These are phyloP conservation scores for Colletotrichum cuscutae DNA, from an alignment of 2,329 filamentous ascomycete species.

Conservation along the genomic window DNA sequence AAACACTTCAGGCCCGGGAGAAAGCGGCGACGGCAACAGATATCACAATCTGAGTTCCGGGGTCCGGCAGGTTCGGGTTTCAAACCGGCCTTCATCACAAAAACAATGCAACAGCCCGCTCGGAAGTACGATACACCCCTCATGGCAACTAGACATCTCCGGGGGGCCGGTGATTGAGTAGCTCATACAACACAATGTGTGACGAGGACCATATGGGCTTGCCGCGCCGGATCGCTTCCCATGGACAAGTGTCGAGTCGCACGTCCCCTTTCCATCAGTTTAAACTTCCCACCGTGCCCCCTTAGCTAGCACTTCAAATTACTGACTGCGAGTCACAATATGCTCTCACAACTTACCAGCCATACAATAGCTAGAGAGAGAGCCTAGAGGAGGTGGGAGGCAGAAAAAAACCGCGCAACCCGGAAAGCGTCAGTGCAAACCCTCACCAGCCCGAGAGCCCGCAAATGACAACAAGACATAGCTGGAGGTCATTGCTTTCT, in stretches of 20 bases:
- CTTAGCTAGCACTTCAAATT: neutral
- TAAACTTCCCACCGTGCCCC: neutral
- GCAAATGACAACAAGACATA: constrained; percentile 13
- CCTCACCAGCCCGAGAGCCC: constrained; percentile 3
- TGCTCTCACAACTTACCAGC: neutral
- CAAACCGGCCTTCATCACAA: neutral
- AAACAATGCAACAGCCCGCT: neutral
- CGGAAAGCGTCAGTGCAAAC: constrained; percentile 11
- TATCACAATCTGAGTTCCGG: neutral
- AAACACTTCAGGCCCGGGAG: neutral
- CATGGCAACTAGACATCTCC: too few species aligned
- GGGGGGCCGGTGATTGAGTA: neutral
- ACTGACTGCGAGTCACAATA: neutral
- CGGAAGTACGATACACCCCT: too few species aligned
- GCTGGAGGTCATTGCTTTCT: neutral
- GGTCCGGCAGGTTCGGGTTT: neutral
- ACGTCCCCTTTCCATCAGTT: neutral
- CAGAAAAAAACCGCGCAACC: neutral
- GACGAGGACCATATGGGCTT: neutral
- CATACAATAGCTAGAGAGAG: too few species aligned
- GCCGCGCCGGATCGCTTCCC: neutral
- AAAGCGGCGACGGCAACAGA: neutral
- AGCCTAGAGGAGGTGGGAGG: neutral
- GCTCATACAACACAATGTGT: neutral
- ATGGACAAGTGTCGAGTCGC: neutral